These are phyloP conservation scores for Ustilago sp. DNA, from an alignment of 1,284 basidiomycete species.

Conservation along the genomic window DNA sequence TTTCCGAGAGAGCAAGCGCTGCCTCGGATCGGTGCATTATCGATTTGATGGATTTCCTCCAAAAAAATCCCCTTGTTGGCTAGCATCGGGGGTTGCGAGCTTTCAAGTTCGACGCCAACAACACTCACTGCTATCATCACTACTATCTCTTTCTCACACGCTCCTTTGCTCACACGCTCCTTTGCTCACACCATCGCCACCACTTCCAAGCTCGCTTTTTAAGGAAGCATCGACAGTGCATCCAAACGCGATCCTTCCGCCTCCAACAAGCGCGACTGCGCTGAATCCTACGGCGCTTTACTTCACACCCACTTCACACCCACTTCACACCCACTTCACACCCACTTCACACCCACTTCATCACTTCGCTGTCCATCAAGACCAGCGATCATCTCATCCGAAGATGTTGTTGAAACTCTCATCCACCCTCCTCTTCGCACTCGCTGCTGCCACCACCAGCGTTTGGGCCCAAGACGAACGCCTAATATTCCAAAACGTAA, in stretches of 20 bases:
- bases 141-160: neutral
- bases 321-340: too few relatives aligned
- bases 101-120: neutral
- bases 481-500: slow-evolving; percentile 43
- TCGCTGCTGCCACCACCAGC: slow-evolving; percentile 10
- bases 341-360: neutral
- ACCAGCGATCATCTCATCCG: neutral
- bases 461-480: slow-evolving; percentile 15
- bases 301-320: too few relatives aligned
- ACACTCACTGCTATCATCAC: neutral
- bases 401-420: neutral
- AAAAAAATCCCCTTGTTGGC: neutral
- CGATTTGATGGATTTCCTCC: neutral
- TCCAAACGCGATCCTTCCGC: too few relatives aligned
- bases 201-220: too few relatives aligned
- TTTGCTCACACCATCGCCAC: neutral
- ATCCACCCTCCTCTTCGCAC: neutral
- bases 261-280: too few relatives aligned
- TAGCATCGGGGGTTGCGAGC: neutral
- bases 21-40: slow-evolving; percentile 10
- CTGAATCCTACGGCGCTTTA: too few relatives aligned
- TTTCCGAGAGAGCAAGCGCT: neutral
- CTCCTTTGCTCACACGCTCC: neutral
- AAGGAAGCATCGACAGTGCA: too few relatives aligned
- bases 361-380: neutral